Evolutionary conservation across 345 rosid species (phyloP), one percentile per base, ranked within the genome.

Genomic region (Orychophragmus violaceus): DNA sequence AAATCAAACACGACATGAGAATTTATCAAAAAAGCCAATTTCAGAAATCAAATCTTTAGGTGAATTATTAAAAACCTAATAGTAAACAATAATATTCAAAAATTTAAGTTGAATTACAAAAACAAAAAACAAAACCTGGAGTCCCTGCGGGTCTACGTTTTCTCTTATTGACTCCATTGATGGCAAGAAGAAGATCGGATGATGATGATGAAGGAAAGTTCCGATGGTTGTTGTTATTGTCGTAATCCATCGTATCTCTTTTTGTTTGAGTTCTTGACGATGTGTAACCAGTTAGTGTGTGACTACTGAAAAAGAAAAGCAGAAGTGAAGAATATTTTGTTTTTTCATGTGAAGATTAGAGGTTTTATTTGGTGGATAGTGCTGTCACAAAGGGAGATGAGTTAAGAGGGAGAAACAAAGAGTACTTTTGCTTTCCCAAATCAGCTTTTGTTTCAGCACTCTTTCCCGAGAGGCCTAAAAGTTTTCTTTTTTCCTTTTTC

Each of bases 141-240:
- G 95, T 85, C 22, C 98, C 98, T 24, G 98, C 95, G 0, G 96
- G 92, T 62, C 96, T 77, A 44, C 98, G 64, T 77, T 85, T 89
- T 61, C 90, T 80, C 79, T 89, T 91, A 55, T 74, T 44, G 19
- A 23, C 30, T 65, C 61, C 71, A 48, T 72, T 64, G 60, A 32
- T 53, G 49, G 29, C 39, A 45, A 54, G 64, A 13, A 71, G 64
- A 54, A 62, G 70, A 64, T 64, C 64, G 0, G 58, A 27, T 18
- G 76, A 56, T 18, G 76, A 46, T 24, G 69, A 33, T 33, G 77
- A 58, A 1, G 55, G 62, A 71, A 35, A 10, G 27, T 51, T 70
- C 22, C 1, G 29, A 16, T 39, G 61, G 44, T 36, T 65, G 13
- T 14, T 51, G 67, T 66, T 66, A 37, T 50, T 33, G 30, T 62